Evolutionary conservation across 495 filamentous ascomycete genomes (phyloP).

Genomic region (Patellaria atrata): DNA sequence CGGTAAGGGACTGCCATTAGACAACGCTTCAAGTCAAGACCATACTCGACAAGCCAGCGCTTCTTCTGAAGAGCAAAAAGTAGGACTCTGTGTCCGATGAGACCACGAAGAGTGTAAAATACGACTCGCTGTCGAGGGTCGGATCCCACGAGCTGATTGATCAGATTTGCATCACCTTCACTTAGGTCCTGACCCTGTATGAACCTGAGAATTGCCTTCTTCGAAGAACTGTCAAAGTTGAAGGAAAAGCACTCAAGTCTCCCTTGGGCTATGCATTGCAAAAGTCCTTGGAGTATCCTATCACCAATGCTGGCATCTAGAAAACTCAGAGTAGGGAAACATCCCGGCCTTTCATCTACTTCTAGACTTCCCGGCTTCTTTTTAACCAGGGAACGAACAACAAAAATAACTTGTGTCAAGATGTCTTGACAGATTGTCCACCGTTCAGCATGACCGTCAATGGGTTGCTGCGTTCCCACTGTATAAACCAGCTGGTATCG

Average conservation of each 20-base stretch:
- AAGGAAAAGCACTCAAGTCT: no score
- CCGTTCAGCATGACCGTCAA: slow-evolving; percentile 42
- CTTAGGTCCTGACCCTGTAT: no score
- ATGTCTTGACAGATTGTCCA: slow-evolving; percentile 47
- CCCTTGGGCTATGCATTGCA: no score
- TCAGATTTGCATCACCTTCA: no score
- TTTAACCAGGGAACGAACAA: slow-evolving; percentile 20
- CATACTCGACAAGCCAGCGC: background rate
- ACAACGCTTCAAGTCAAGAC: background rate
- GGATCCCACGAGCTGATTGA: no score
- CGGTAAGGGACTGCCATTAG: slow-evolving; percentile 53
- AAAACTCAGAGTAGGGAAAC: slow-evolving; percentile 34
- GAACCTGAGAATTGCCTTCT: no score
- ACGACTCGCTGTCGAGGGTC: no score
- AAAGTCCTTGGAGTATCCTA: no score
- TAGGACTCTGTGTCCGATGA: background rate
- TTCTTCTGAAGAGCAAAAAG: background rate
- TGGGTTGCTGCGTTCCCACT: slow-evolving; percentile 39
- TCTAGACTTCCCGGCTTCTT: slow-evolving; percentile 35
- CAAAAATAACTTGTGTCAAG: slow-evolving; percentile 30
- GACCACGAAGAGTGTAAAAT: slow-evolving; percentile 23
- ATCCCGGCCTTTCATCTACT: slow-evolving; percentile 13
- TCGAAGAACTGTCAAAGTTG: no score
- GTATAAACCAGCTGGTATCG: slow-evolving; percentile 42
- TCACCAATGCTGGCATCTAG: slow-evolving; percentile 26